Percentiles rank a stretch among this genome's conserved stretches.
Evolutionary conservation across 306 rosid species (phyloP).

Genomic region (Dryas drummondii): DNA sequence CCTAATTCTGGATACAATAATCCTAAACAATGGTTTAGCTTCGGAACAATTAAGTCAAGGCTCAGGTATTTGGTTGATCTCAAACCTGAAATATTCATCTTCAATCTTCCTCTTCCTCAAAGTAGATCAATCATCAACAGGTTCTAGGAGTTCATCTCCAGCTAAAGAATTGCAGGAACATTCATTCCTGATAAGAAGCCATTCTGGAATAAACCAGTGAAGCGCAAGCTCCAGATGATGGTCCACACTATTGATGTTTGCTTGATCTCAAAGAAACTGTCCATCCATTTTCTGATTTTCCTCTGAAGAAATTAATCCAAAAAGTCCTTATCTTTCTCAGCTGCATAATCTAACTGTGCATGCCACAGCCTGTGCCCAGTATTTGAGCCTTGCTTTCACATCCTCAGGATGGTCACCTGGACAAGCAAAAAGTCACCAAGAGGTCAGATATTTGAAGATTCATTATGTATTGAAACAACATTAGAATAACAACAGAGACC

Average conservation of each 20-base stretch:
- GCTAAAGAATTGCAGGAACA: conserved; percentile 23
- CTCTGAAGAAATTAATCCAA: neutral
- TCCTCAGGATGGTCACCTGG: conserved; percentile 91
- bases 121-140: conserved; percentile 30
- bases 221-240: conserved; percentile 12
- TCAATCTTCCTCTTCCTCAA: conserved; percentile 17
- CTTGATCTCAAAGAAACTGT: neutral
- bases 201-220: conserved; percentile 16
- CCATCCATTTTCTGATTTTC: neutral
- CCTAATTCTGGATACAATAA: conserved; percentile 30
- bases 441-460: neutral
- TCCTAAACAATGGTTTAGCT: conserved; percentile 15
- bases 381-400: conserved; percentile 90
- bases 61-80: conserved; percentile 29
- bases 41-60: conserved; percentile 29
- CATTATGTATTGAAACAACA: neutral
- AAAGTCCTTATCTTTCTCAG: conserved; percentile 18
- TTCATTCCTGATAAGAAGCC: conserved; percentile 12
- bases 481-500: neutral
- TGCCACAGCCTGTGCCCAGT: conserved; percentile 92
- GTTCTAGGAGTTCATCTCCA: conserved; percentile 26
- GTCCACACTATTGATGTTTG: neutral
- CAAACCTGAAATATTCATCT: conserved; percentile 52
- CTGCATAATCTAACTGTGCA: conserved; percentile 83
- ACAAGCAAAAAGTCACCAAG: conserved; percentile 5